phyloP scores from a whole-genome alignment of 176 grass and related monocot genomes.

The Zoysia japonica region DNA sequence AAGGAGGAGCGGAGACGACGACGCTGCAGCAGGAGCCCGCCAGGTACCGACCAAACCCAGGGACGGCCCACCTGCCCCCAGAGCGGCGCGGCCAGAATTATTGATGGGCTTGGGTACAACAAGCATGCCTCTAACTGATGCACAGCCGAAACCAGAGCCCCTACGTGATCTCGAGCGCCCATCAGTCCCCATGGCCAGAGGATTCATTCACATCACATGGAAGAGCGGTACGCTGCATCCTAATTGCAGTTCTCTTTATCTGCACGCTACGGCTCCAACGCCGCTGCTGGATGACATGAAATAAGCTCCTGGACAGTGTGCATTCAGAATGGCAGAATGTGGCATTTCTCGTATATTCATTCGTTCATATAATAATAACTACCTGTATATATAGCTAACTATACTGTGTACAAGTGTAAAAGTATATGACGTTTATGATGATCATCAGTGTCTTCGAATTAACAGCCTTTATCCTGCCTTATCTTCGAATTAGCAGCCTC shows the following conservation, averaged over 20 bases:
- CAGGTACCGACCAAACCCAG: not conserved
- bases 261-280: not conserved
- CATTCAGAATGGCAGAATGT: conserved; percentile 41
- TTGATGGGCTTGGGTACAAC: not conserved
- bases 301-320: not conserved
- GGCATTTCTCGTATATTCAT: conserved; percentile 15
- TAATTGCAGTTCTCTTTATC: not conserved
- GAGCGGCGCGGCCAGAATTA: no score
- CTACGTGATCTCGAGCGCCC: no score
- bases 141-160: not conserved
- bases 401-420: conserved; percentile 55
- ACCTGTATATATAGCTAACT: conserved; percentile 27
- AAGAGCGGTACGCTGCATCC: no score
- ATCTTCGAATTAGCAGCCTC: conserved; percentile 8
- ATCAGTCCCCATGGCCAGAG: not conserved
- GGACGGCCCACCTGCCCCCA: no score
- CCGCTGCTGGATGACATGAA: not conserved
- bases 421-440: conserved; percentile 33
- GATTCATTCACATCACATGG: not conserved
- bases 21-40: no score
- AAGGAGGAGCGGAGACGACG: no score
- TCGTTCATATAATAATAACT: not conserved
- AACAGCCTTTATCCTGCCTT: conserved; percentile 38
- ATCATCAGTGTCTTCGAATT: conserved; percentile 23
- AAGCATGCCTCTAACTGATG: not conserved